Percentiles rank a stretch among this genome's conserved stretches.
phyloP scores from a whole-genome alignment of 805 yeast genomes.

The Metschnikowia aberdeeniae region DNA sequence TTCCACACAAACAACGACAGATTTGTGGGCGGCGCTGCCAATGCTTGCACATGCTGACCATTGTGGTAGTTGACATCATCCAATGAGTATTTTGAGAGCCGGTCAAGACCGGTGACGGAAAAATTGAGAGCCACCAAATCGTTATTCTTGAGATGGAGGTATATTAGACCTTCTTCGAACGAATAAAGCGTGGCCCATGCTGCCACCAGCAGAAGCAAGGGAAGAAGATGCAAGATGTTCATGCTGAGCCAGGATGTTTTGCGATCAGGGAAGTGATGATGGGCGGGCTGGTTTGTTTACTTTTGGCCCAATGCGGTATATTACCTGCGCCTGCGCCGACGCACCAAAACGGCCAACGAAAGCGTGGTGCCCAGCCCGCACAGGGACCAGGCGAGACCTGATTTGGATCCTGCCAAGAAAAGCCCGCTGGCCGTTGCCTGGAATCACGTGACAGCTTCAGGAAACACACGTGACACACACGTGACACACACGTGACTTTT shows the following conservation, averaged over 20 bases:
- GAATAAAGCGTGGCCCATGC: conserved; percentile 36
- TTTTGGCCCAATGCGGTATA: conserved; percentile 17
- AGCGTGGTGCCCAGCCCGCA: no score
- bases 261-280: not conserved
- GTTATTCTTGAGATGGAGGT: conserved; percentile 33
- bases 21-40: conserved; percentile 31
- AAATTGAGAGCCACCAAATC: conserved; percentile 35
- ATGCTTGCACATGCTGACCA: conserved; percentile 19
- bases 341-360: not conserved
- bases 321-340: conserved; percentile 8
- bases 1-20: conserved; percentile 29
- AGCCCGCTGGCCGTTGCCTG: no score
- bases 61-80: conserved; percentile 18
- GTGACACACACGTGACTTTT: no score
- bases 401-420: no score
- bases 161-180: conserved; percentile 29
- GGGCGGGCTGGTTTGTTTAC: conserved; percentile 12
- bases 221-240: not conserved
- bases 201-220: conserved; percentile 7
- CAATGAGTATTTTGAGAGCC: conserved; percentile 8
- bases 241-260: not conserved
- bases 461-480: no score
- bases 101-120: conserved; percentile 28
- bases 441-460: no score
- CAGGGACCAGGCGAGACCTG: no score